Evolutionary conservation across 2,329 filamentous ascomycete genomes (phyloP), one percentile per base, ranked within the genome.

Genomic region (Zarea fungicola): DNA sequence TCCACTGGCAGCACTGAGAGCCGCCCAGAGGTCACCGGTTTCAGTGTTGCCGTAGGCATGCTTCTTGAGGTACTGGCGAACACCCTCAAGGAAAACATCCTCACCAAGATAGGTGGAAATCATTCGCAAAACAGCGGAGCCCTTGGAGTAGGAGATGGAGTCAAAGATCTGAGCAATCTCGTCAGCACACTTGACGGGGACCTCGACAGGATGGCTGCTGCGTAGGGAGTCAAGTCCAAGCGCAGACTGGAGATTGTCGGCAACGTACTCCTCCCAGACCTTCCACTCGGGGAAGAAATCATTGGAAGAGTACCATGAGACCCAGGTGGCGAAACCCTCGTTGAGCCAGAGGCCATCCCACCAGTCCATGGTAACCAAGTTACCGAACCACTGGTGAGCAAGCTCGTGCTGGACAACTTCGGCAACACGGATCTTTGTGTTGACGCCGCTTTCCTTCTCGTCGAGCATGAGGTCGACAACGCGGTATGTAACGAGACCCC

Each of bases 131-230:
- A 97, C 91, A 59, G 90, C 95, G 10, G 91, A 96, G 16, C 92
- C 92, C 74, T 97, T 97, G 49, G 89, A 91, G 71, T 97, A 97
- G 1, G 92, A 96, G 57, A 97, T 97, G 54, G 90, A 89, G 64
- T 97, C 92, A 60, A 97, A 97, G 58, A 97, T 97, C 71, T 97
- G 91, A 70, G 96, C 96, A 66, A 97, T 91, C 69, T 97, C 90
- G 58, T 95, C 90, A 23, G 91, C 91, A 51, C 87, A 85, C 77
- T 96, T 95, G 55, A 97, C 90, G 1, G 92, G 92, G 1, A 96
- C 91, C 67, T 97, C 92, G 51, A 97, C 95, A 6, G 92, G 92
- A 66, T 97, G 92, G 62, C 89, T 95, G 79, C 90, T 96, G 58
- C 92, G 83, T 46, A 97, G 73, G 4, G 91, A 95, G 66, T 97